These are phyloP conservation scores for Leishmania tropica DNA, from an alignment of 208 protist genomes.

Conservation along the genomic window DNA sequence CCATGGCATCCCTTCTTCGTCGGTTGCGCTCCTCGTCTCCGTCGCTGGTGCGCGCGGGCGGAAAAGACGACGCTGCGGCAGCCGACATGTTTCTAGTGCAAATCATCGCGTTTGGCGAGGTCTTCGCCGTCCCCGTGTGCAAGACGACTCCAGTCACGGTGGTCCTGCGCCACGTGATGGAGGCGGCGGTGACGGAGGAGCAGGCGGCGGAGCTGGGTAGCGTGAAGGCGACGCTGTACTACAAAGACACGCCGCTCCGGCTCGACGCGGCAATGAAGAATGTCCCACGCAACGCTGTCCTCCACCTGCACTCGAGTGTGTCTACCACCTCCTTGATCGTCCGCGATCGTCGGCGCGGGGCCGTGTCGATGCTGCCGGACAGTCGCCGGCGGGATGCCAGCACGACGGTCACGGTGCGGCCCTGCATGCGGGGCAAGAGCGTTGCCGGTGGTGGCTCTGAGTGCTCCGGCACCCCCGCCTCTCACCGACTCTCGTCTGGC, in stretches of 20 bases:
- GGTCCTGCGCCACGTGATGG: conserved; percentile 51
- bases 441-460: background rate
- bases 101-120: conserved; percentile 27
- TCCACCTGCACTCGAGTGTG: conserved; percentile 59
- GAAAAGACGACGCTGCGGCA: background rate
- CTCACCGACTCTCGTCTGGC: conserved; percentile 7
- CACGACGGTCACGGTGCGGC: conserved; percentile 33
- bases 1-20: conserved; percentile 11
- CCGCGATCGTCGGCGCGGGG: conserved; percentile 15
- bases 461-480: conserved; percentile 5
- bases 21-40: conserved; percentile 9
- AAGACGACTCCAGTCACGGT: conserved; percentile 34
- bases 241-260: conserved; percentile 37
- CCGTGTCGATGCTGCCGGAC: conserved; percentile 20
- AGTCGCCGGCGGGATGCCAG: conserved; percentile 15
- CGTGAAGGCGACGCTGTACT: conserved; percentile 47
- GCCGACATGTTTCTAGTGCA: conserved; percentile 20
- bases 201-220: conserved; percentile 27
- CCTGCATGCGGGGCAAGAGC: conserved; percentile 19
- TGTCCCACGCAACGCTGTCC: conserved; percentile 36
- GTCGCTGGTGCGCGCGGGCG: conserved; percentile 1
- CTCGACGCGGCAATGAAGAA: conserved; percentile 38
- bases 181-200: conserved; percentile 38
- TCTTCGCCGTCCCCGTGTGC: conserved; percentile 45
- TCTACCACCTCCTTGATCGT: conserved; percentile 28